Base-by-base conservation (phyloP, 192 early-diverging fungal species). In the Coemansia sp. region DNA sequence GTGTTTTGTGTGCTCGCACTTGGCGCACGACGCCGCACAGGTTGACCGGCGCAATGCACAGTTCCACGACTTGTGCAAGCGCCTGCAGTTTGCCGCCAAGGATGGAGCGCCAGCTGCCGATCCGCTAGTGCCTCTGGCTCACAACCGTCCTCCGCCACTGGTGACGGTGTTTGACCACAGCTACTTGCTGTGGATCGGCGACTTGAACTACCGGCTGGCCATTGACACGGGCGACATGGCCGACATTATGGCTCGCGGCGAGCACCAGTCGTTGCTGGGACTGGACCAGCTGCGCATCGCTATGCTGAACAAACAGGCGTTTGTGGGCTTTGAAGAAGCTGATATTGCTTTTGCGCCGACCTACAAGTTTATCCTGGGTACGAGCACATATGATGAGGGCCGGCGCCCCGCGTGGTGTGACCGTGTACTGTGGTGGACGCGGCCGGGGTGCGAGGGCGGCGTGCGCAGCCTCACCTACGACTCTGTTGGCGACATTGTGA, bases 391-490 rank as follows among this genome's bases (percentile, higher is more conserved):
- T 67, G 95, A 99, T 67, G 85, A 87, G 1, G 90, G 86, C 83
- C 83, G 97, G 27, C 75, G 87, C 4, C 97, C 97, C 14, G 87
- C 93, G 1, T 99, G 94, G 86, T 95, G 93, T 61, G 97, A 99
- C 66, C 87, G 97, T 29, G 87, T 99, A 22, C 75, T 98, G 38
- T 97, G 91, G 91, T 86, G 86, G 62, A 90, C 88, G 24, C 85
- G 84, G 10, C 67, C 76, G 0, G 76, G 70, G 1, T 72, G 66
- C 63, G 70, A 72, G 21, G 70, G 46, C 12, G 75, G 75, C 15
- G 40, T 78, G 12, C 52, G 22, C 3, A 62, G 69, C 59, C 12
- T 12, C 26, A 56, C 46, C 26, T 78, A 78, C 42, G 22, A 56
- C 10, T 33, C 70, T 3, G 52, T 66, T 1, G 48, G 53, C 14